phyloP scores from a whole-genome alignment of 2,329 filamentous ascomycete species.

The Alternaria ventricosa region DNA sequence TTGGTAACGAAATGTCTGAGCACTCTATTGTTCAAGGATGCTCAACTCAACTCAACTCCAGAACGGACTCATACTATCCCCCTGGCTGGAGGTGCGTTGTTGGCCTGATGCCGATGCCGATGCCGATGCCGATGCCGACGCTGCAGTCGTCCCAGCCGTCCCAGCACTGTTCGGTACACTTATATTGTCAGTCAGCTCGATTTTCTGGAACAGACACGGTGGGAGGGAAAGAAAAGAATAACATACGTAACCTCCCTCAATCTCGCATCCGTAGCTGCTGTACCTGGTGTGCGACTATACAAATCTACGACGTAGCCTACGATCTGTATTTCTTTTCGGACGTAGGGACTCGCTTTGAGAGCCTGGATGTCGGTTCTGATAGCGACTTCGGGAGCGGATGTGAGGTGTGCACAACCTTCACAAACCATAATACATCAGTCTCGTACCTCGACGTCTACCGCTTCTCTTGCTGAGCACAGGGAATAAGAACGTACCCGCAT shows the following conservation, averaged over 20 bases:
- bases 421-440: too few species aligned
- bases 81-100: conserved; percentile 14
- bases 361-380: conserved; percentile 20
- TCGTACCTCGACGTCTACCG: too few species aligned
- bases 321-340: conserved; percentile 24
- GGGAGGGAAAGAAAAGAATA: background rate
- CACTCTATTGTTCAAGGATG: background rate
- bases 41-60: conserved; percentile 16
- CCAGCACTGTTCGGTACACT: conserved; percentile 18
- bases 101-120: background rate
- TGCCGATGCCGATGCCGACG: conserved; percentile 1
- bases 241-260: conserved; percentile 33
- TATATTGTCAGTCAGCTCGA: conserved; percentile 1
- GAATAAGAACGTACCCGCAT: conserved; percentile 17
- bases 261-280: background rate
- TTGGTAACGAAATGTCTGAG: too few species aligned
- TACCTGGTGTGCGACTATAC: background rate
- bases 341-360: conserved; percentile 14
- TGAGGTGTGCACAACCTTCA: conserved; percentile 12
- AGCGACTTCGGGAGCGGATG: conserved; percentile 16
- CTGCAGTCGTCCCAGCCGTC: background rate
- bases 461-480: too few species aligned
- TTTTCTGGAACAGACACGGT: background rate
- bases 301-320: conserved; percentile 30
- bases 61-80: conserved; percentile 32